These are phyloP conservation scores for Yarrowia divulgata DNA, from an alignment of 805 yeast genomes.

Conservation along the genomic window DNA sequence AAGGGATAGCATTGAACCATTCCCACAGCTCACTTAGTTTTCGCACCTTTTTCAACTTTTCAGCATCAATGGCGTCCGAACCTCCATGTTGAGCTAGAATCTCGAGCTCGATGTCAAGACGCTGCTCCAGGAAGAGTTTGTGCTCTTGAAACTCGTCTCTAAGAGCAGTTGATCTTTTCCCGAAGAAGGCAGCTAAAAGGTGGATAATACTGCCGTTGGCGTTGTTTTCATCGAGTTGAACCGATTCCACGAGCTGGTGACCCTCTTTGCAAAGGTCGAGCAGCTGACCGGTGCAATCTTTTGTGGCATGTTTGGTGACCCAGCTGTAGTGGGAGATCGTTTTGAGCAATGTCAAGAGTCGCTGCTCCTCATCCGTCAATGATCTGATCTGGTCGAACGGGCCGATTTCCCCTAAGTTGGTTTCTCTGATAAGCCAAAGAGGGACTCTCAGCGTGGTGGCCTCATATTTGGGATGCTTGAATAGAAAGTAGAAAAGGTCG, in stretches of 20 bases:
- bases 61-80: background rate
- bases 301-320: background rate
- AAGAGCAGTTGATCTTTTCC: background rate
- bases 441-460: conserved; percentile 3
- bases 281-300: conserved; percentile 1
- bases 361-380: background rate
- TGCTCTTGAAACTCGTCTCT: background rate
- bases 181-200: background rate
- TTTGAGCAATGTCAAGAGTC: background rate
- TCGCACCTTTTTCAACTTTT: background rate
- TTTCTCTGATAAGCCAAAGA: background rate
- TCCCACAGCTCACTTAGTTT: conserved; percentile 5
- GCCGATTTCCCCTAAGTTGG: background rate
- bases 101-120: background rate
- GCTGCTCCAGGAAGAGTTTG: background rate
- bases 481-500: background rate
- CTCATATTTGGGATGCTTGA: conserved; percentile 5
- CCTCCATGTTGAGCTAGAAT: conserved; percentile 9
- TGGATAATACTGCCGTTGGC: background rate
- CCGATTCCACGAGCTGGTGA: background rate
- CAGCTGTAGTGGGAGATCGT: background rate
- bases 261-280: conserved; percentile 1
- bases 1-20: conserved; percentile 10
- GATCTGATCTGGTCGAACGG: background rate
- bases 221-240: too few species aligned